Conservation (phyloP, 169 alveolate genomes). For the Eimeria tenella region DNA sequence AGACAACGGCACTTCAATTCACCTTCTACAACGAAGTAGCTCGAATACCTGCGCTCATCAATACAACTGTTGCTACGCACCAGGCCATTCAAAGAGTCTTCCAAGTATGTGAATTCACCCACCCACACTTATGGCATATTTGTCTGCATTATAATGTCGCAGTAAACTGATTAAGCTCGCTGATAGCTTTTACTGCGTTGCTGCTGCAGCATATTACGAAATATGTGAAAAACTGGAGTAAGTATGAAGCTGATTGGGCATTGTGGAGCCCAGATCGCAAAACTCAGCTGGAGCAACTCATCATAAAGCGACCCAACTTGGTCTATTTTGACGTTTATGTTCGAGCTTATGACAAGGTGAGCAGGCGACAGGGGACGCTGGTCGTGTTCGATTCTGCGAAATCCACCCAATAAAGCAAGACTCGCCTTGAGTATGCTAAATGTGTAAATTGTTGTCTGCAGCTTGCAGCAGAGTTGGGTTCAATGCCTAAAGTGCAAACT, state of each 20-base stretch:
- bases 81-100: slow-evolving; percentile 84
- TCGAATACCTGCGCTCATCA: slow-evolving; percentile 83
- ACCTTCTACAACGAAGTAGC: slow-evolving; percentile 84
- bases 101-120: slow-evolving; percentile 60
- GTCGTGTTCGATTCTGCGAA: not conserved
- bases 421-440: no score
- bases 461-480: slow-evolving; percentile 78
- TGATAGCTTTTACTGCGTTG: not conserved
- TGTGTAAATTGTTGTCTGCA: not conserved
- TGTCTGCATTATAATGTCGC: no score
- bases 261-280: slow-evolving; percentile 84
- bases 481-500: slow-evolving; percentile 69
- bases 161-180: not conserved
- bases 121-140: slow-evolving; percentile 11
- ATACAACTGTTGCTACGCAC: slow-evolving; percentile 83
- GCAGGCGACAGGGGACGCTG: not conserved
- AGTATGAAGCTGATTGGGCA: slow-evolving; percentile 84
- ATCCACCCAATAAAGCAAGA: not conserved
- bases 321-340: slow-evolving; percentile 83
- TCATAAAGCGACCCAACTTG: slow-evolving; percentile 78
- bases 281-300: slow-evolving; percentile 81
- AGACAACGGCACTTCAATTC: slow-evolving; percentile 72
- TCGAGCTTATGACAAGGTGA: slow-evolving; percentile 79
- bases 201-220: slow-evolving; percentile 78
- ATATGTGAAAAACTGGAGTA: slow-evolving; percentile 83